These are phyloP conservation scores for Suhomyces bribrorum DNA, from an alignment of 1,139 yeast genomes.

Conservation along the genomic window DNA sequence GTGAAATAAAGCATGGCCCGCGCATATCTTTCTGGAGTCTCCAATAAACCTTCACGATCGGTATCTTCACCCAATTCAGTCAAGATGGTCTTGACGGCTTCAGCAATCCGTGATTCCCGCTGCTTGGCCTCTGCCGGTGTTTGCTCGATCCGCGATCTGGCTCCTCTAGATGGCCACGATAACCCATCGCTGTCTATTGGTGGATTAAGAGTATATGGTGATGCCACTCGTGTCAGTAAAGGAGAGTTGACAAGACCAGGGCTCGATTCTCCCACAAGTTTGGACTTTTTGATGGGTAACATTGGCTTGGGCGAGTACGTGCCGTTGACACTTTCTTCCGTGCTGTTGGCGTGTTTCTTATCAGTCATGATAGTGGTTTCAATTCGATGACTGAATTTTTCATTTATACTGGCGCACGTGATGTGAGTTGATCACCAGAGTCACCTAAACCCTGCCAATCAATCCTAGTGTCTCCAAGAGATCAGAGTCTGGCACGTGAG, in stretches of 20 bases:
- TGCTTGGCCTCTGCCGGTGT: slow-evolving; percentile 59
- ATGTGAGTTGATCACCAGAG: background rate
- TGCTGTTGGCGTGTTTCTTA: slow-evolving; percentile 2
- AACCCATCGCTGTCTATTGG: slow-evolving; percentile 89
- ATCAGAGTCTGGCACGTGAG: no score
- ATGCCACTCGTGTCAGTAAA: slow-evolving; percentile 73
- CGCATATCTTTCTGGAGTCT: slow-evolving; percentile 96
- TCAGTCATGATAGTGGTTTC: slow-evolving; percentile 3
- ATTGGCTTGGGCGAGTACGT: slow-evolving; percentile 25
- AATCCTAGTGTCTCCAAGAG: no score
- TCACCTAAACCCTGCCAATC: no score
- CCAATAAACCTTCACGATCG: slow-evolving; percentile 82
- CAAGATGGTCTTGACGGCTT: slow-evolving; percentile 79
- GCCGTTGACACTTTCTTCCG: slow-evolving; percentile 17
- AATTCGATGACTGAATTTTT: slow-evolving; percentile 5
- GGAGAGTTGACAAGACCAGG: slow-evolving; percentile 37
- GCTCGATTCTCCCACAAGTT: slow-evolving; percentile 18
- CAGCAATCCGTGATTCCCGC: slow-evolving; percentile 76
- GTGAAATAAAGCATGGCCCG: slow-evolving; percentile 95
- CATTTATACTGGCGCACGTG: slow-evolving; percentile 5
- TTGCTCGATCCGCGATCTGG: slow-evolving; percentile 70
- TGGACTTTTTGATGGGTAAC: slow-evolving; percentile 28
- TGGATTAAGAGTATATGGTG: slow-evolving; percentile 80
- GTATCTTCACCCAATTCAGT: slow-evolving; percentile 91
- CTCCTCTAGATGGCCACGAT: slow-evolving; percentile 94